Conservation (phyloP, 495 filamentous ascomycete genomes). For the Penicillium lividum region DNA sequence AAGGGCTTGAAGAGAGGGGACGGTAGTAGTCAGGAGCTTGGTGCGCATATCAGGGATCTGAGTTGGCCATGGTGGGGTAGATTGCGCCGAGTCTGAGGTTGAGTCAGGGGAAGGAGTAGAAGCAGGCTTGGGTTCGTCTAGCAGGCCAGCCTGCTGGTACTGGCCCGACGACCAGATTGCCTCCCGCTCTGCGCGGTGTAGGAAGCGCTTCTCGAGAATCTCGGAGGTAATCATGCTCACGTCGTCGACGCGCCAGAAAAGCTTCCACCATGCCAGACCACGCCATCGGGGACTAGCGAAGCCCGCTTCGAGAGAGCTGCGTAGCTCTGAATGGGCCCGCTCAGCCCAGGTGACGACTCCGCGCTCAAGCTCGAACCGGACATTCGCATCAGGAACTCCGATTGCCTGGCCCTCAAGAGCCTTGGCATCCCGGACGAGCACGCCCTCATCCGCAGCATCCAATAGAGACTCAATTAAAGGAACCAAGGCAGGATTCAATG, state of each 20-base stretch:
- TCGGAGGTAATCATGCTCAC: constrained; percentile 78
- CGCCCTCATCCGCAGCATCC: constrained; percentile 54
- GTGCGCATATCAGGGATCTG: constrained; percentile 52
- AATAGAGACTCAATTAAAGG: constrained; percentile 68
- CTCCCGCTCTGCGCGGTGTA: constrained; percentile 70
- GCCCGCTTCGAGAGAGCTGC: constrained; percentile 70
- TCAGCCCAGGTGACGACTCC: constrained; percentile 73
- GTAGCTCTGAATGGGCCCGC: constrained; percentile 77
- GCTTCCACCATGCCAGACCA: constrained; percentile 86
- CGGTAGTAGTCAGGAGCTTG: constrained; percentile 57
- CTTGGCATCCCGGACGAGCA: constrained; percentile 50
- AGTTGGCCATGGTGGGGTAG: constrained; percentile 36
- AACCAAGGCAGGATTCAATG: constrained; percentile 61
- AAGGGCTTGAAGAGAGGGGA: constrained; percentile 76
- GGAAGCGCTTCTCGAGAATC: constrained; percentile 71
- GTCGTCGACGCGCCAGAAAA: constrained; percentile 93
- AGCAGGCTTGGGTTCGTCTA: constrained; percentile 24
- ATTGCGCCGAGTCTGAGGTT: constrained; percentile 11
- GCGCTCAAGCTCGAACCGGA: constrained; percentile 52
- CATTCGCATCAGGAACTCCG: constrained; percentile 39
- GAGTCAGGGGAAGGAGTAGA: constrained; percentile 15
- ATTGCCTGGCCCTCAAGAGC: constrained; percentile 36
- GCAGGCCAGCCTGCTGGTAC: constrained; percentile 68
- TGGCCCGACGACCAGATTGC: constrained; percentile 80
- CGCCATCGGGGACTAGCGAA: constrained; percentile 72